Evolutionary conservation across 305 asterid species (phyloP), one percentile per base, ranked within the genome.

Genomic region (Lippia alba): DNA sequence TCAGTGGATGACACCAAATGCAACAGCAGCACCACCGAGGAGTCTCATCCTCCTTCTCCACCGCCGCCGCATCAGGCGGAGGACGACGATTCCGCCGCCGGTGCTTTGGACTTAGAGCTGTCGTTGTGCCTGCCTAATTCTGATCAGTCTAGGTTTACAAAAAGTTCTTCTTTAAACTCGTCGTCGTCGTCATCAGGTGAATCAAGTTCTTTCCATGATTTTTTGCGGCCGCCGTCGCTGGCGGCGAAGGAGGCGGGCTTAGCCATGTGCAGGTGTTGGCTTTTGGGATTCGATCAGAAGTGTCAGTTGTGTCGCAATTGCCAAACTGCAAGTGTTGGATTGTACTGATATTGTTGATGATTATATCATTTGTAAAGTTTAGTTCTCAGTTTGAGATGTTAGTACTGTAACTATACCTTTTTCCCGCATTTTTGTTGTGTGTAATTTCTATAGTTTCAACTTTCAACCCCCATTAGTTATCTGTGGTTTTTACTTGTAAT

Each of bases 11-110:
- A 84, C 69, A 78, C 82, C 70, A 88, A 80, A 40, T 83, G 94
- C 76, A 79, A 75, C 76, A 89, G 90, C 76, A 82, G 82, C 79
- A 89, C 91, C 17, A 87, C 92, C 15, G 92, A 85, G 77, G 96
- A 87, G 30, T n/a, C n/a, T 2, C 53, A 74, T 5, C 73, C 72
- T 14, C 66, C 73, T 14, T 75, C 30, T n/a, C n/a, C n/a, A n/a
- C n/a, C n/a, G n/a, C n/a, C n/a, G 17, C 67, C 56, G 18, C 14
- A 30, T 7, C 30, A 40, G 48, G 12, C n/a, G 66, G 77, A 54
- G 55, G 77, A 68, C 44, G 72, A 69, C n/a, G n/a, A n/a, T 32
- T 34, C 15, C 51, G 69, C 6, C 58, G 55, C 24, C 15, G n/a
- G 10, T 48, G 64, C 63, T 3, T 64, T 89, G 20, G 84, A 91